Percentiles rank a stretch among this genome's conserved stretches.
Conservation (phyloP, 768 basidiomycete species). For the Lentinula boryana region DNA sequence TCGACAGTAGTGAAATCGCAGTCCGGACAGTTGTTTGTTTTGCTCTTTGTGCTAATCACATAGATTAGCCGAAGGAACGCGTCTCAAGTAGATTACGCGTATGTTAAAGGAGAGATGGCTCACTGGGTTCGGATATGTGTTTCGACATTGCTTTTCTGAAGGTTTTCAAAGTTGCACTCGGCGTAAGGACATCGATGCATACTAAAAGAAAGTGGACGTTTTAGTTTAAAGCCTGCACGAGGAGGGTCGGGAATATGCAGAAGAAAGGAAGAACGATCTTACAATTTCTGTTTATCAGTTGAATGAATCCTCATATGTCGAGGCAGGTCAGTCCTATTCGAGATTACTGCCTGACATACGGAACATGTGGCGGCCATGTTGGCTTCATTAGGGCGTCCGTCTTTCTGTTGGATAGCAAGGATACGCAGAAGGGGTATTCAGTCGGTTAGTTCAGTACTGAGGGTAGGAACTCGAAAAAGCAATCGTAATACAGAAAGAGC, state of each 20-base stretch:
- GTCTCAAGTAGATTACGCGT: too few relatives aligned
- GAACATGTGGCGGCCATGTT: neutral
- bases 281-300: conserved; percentile 14
- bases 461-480: neutral
- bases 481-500: neutral
- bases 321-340: conserved; percentile 15
- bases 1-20: conserved; percentile 14
- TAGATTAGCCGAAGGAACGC: too few relatives aligned
- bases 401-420: neutral
- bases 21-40: conserved; percentile 12
- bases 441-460: neutral
- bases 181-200: conserved; percentile 13
- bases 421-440: neutral
- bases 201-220: conserved; percentile 8
- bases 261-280: conserved; percentile 1
- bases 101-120: conserved; percentile 4
- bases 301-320: conserved; percentile 18
- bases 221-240: neutral
- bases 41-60: conserved; percentile 8
- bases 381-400: neutral
- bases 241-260: neutral
- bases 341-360: conserved; percentile 10
- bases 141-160: conserved; percentile 16
- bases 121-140: conserved; percentile 21
- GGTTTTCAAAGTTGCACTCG: conserved; percentile 12